Evolutionary conservation across 2,329 filamentous ascomycete genomes (phyloP).

Genomic region (Aspergillus candidus): DNA sequence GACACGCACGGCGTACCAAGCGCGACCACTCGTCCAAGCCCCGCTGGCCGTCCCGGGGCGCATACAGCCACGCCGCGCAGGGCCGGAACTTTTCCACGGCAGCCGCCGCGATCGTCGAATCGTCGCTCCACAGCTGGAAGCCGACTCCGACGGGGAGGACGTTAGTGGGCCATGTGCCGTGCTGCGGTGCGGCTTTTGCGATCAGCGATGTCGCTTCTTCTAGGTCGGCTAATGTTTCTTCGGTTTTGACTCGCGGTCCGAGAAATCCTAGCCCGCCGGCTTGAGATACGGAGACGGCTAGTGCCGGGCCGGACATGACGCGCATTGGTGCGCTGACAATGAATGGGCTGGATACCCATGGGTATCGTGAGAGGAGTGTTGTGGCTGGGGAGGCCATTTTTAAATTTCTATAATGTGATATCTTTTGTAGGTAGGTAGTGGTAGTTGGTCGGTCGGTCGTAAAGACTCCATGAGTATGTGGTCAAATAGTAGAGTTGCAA

Average conservation of each 20-base stretch:
- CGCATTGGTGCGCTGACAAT: constrained; percentile 66
- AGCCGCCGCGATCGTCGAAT: constrained; percentile 25
- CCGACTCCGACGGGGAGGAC: constrained; percentile 38
- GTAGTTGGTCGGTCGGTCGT: too few relatives aligned
- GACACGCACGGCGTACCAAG: constrained; percentile 37
- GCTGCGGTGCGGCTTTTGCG: constrained; percentile 7
- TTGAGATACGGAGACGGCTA: constrained; percentile 57
- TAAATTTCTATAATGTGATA: too few relatives aligned
- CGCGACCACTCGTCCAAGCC: constrained; percentile 43
- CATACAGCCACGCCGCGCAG: constrained; percentile 41
- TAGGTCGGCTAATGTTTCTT: constrained; percentile 27
- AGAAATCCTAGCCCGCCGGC: constrained; percentile 54
- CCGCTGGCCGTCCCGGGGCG: constrained; percentile 25
- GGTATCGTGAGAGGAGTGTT: constrained; percentile 37
- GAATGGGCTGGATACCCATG: constrained; percentile 56
- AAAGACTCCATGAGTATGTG: too few relatives aligned
- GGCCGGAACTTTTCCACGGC: constrained; percentile 32
- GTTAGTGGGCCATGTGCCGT: constrained; percentile 1
- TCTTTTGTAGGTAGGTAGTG: too few relatives aligned
- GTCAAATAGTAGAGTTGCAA: too few relatives aligned
- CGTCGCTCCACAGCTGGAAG: constrained; percentile 37
- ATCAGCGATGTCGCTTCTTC: constrained; percentile 25
- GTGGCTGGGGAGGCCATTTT: background rate
- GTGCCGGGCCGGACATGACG: constrained; percentile 51
- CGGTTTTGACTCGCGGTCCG: constrained; percentile 48